Evolutionary conservation across 768 basidiomycete genomes (phyloP).

Genomic region (Roridomyces roridus): DNA sequence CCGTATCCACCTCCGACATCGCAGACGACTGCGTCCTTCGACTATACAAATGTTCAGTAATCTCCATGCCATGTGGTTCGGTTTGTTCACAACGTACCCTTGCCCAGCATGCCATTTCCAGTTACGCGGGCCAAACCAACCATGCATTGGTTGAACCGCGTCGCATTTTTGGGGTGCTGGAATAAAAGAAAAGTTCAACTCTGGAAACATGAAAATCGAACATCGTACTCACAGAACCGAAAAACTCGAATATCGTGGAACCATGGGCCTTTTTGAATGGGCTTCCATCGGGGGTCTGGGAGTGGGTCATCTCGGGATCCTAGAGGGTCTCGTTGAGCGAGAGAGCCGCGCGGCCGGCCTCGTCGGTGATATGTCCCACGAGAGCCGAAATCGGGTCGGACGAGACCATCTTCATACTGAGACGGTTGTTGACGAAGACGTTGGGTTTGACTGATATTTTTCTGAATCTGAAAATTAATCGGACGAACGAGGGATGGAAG

Average conservation of each 20-base stretch:
- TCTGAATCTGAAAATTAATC: conserved; percentile 44
- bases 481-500: conserved; percentile 47
- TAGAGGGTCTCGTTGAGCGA: conserved; percentile 42
- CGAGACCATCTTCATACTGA: conserved; percentile 41
- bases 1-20: conserved; percentile 50
- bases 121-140: conserved; percentile 35
- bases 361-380: conserved; percentile 30
- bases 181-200: too few relatives aligned
- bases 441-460: conserved; percentile 34
- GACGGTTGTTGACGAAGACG: conserved; percentile 48
- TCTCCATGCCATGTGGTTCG: not conserved
- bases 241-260: conserved; percentile 23
- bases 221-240: conserved; percentile 12
- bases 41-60: conserved; percentile 25
- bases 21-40: conserved; percentile 35
- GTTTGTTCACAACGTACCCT: conserved; percentile 26
- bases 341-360: conserved; percentile 27
- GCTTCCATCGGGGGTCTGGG: conserved; percentile 26
- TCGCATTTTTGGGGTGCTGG: too few relatives aligned
- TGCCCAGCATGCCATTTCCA: conserved; percentile 33
- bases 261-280: conserved; percentile 27
- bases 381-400: conserved; percentile 35
- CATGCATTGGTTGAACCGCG: too few relatives aligned
- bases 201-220: too few relatives aligned
- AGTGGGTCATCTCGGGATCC: too few relatives aligned